These are phyloP conservation scores for Salix suchowensis DNA, from an alignment of 345 rosid species.

Conservation along the genomic window DNA sequence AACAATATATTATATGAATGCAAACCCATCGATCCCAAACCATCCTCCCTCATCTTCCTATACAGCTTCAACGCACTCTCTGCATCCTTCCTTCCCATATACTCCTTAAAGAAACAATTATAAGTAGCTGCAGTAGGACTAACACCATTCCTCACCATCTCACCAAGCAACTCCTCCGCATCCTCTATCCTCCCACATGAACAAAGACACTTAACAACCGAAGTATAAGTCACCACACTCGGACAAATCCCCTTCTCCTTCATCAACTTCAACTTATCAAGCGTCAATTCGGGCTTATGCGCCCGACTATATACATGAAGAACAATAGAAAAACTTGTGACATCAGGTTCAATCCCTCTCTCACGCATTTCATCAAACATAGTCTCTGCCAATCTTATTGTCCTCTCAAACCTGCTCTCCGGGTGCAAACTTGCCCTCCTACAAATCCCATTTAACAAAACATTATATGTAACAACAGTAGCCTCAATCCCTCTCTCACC, in stretches of 20 bases:
- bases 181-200: constrained; percentile 70
- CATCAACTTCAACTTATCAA: constrained; percentile 72
- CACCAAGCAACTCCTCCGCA: constrained; percentile 57
- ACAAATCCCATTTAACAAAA: constrained; percentile 72
- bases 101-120: constrained; percentile 88
- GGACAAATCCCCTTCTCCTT: constrained; percentile 61
- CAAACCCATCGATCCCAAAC: constrained; percentile 35
- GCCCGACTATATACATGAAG: constrained; percentile 80
- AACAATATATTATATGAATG: constrained; percentile 65
- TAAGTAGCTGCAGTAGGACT: constrained; percentile 58
- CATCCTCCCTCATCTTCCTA: constrained; percentile 59
- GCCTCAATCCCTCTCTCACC: constrained; percentile 59
- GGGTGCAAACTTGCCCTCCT: constrained; percentile 76
- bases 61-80: constrained; percentile 61
- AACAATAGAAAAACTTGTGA: constrained; percentile 69
- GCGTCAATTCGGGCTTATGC: constrained; percentile 63
- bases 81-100: constrained; percentile 66
- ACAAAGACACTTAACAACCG: constrained; percentile 73
- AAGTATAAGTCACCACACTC: constrained; percentile 56
- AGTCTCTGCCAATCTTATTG: constrained; percentile 56
- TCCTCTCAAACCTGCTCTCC: constrained; percentile 55
- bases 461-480: constrained; percentile 65
- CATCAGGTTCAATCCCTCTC: constrained; percentile 77
- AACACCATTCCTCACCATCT: constrained; percentile 60
- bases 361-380: constrained; percentile 76